Conservation (phyloP, 2,329 filamentous ascomycete genomes). For the Fusarium annulatum region DNA sequence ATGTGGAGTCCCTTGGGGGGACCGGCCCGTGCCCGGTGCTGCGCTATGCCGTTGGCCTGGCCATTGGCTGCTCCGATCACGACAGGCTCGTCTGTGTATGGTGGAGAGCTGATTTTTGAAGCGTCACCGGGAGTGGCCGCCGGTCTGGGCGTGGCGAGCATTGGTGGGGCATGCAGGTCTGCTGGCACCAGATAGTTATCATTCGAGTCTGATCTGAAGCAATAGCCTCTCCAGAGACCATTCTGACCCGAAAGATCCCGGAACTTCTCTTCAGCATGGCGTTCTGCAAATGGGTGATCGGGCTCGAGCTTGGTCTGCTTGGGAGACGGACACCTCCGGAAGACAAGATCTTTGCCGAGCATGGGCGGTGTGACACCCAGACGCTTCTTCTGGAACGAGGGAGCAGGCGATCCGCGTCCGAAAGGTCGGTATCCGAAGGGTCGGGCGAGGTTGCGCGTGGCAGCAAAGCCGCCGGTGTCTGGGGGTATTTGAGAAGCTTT, state of each 20-base stretch:
- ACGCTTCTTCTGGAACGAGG: constrained; percentile 59
- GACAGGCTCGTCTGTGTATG: constrained; percentile 56
- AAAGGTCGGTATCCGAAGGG: constrained; percentile 56
- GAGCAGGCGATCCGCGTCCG: constrained; percentile 48
- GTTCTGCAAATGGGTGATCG: constrained; percentile 70
- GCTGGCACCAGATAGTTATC: constrained; percentile 54
- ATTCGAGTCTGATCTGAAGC: constrained; percentile 58
- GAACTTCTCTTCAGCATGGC: constrained; percentile 60
- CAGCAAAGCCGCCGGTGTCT: constrained; percentile 54
- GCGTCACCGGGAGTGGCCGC: constrained; percentile 53
- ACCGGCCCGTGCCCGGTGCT: constrained; percentile 45
- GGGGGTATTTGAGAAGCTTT: constrained; percentile 51
- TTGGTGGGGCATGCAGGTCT: constrained; percentile 58
- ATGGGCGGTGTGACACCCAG: constrained; percentile 79
- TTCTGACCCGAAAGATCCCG: constrained; percentile 67
- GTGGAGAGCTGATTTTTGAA: constrained; percentile 53
- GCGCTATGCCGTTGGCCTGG: constrained; percentile 31
- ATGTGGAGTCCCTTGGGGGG: constrained; percentile 59
- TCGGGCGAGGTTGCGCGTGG: constrained; percentile 43
- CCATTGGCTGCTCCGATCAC: constrained; percentile 42
- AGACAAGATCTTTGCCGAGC: constrained; percentile 83
- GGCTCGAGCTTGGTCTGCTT: constrained; percentile 86
- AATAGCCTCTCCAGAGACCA: constrained; percentile 84
- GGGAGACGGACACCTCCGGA: constrained; percentile 85
- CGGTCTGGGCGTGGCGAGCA: constrained; percentile 63